Percentiles rank a stretch among this genome's conserved stretches.
phyloP scores from a whole-genome alignment of 2,329 filamentous ascomycete species.

The Hypoxylon rubiginosum region DNA sequence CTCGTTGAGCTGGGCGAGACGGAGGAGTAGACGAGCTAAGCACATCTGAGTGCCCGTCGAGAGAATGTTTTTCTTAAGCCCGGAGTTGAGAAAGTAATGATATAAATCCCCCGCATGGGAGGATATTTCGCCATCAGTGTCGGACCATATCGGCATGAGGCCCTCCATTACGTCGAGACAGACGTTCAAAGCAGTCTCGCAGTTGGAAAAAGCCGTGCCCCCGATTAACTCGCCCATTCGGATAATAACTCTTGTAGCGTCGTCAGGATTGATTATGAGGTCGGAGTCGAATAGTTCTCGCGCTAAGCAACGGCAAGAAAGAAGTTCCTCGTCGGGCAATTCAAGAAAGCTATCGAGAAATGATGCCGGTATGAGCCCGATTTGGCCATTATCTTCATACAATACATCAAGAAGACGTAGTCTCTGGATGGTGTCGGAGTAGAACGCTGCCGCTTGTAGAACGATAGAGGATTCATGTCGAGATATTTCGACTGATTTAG shows the following conservation, averaged over 20 bases:
- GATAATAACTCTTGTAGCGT: conserved; percentile 63
- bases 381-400: conserved; percentile 58
- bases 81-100: conserved; percentile 77
- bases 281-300: conserved; percentile 68
- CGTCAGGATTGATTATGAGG: conserved; percentile 62
- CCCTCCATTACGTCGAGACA: conserved; percentile 77
- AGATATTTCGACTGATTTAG: conserved; percentile 59
- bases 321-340: conserved; percentile 65
- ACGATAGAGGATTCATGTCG: conserved; percentile 60
- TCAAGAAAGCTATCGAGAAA: conserved; percentile 66
- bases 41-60: conserved; percentile 77
- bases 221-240: conserved; percentile 66
- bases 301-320: conserved; percentile 65
- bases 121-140: conserved; percentile 70
- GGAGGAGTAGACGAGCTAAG: conserved; percentile 77
- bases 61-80: conserved; percentile 75
- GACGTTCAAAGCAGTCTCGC: conserved; percentile 77
- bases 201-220: conserved; percentile 74
- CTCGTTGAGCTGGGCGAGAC: conserved; percentile 75
- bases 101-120: conserved; percentile 82
- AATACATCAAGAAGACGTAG: conserved; percentile 61
- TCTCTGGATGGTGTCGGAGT: conserved; percentile 61
- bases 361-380: conserved; percentile 63
- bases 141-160: conserved; percentile 74
- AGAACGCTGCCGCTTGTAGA: conserved; percentile 62